Base-by-base conservation (phyloP, 2,329 filamentous ascomycete species). In the Purpureocillium lavendulum region DNA sequence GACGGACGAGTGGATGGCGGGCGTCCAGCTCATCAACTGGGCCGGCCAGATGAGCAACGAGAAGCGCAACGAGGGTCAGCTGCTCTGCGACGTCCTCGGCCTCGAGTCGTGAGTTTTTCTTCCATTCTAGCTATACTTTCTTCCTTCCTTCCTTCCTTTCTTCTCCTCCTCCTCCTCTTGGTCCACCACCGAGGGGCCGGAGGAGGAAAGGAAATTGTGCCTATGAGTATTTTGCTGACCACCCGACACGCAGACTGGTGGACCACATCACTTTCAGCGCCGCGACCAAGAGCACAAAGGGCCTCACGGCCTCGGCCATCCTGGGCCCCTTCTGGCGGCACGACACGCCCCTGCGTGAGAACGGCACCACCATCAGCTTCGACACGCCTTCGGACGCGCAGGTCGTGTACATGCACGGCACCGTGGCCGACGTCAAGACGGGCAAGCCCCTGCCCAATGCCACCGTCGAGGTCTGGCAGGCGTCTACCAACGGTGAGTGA, bases 271-370 rank as follows among this genome's bases (percentile, higher is more conserved):
- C 83, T 40, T 83, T 80, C 63, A 80, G 77, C 37, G 47, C 53
- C 13, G 71, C 72, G 36, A 65, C 70, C 39, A 63, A 64, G 37
- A 50, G 54, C 29, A 45, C 54, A 30, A 64, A 66, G 12, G 54
- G 64, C 12, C 69, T 79, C 10, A 92, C 86, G 5, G 76, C 84
- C 2, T 84, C 84, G 4, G 80, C 87, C 31, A 87, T 94, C 48
- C 73, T 94, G 1, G 87, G 87, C 0, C 87, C 87, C 1, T 94
- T 94, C 65, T 94, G 85, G 76, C 75, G 85, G 6, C 71, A 77
- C 33, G 73, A 88, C 49, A 78, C 86, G 0, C 86, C 87, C 5
- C 64, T 73, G 42, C 73, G 81, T 35, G 63, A 77, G n/a, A 84
- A 84, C 54, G 87, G 84, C 36, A 74, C 70, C 34, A 80, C 69